Base-by-base conservation (phyloP, 352 stramenopile genomes). In the Phytopythium sindhum region DNA sequence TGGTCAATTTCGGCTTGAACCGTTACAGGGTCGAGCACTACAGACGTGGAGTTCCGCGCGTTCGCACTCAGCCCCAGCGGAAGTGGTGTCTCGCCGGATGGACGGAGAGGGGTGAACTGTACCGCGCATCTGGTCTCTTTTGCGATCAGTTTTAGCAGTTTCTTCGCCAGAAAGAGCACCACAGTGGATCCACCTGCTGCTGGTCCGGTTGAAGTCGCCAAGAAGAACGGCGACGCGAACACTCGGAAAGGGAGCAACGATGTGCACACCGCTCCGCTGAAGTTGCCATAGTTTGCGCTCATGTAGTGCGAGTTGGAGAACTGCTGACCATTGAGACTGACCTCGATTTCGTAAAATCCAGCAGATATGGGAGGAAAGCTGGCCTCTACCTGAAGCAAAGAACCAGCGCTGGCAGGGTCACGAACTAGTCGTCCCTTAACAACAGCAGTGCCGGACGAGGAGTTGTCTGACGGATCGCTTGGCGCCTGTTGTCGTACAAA, bases 311-410 rank as follows among this genome's bases (percentile, higher is more conserved):
- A 86, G 4, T 45, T 61, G 0, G 79, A 81, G 29, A 87, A 91
- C 39, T 90, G 83, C 51, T 91, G 80, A 0, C 74, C 72, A 55
- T 91, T 91, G 3, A 91, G 64, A 68, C 79, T 91, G 14, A 89
- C 56, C 39, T 90, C 78, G 5, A 90, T 61, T 55, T 89, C 81
- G 60, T 86, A 91, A 39, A 74, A 90, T 0, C 79, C 75, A 1
- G 81, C 57, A 26, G 63, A 47, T 1, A 65, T 50, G 15, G 72
- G 54, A 57, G 74, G 60, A 58, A 82, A 81, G 8, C 64, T 37
- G 29, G 74, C 75, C 41, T 74, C 60, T 29, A 37, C 56, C 60
- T 26, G 44, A 24, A 39, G 28, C 21, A 55, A 64, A 23, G 63
- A 29, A 8, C 15, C 29, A 12, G 33, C 14, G 4, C 19, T 33